These are phyloP conservation scores for Cicer arietinum DNA, from an alignment of 306 rosid species.

Conservation along the genomic window DNA sequence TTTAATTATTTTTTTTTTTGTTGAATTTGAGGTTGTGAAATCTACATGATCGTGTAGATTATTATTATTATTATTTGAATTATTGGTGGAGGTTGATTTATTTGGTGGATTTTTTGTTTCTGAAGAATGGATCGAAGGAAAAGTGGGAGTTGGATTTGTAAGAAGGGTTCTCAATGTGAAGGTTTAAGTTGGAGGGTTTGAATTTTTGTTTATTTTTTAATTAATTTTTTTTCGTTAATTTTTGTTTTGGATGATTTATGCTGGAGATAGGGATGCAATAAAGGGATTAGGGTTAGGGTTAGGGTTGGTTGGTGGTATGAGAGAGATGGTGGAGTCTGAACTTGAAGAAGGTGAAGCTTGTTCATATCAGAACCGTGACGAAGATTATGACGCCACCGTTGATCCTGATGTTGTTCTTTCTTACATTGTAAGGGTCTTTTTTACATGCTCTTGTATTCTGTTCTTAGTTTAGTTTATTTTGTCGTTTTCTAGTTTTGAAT, in stretches of 20 bases:
- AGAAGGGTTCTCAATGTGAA: conserved; percentile 50
- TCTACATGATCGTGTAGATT: conserved; percentile 59
- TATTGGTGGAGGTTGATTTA: conserved; percentile 42
- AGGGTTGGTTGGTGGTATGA: conserved; percentile 51
- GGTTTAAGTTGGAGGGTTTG: conserved; percentile 61
- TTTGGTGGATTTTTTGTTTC: conserved; percentile 40
- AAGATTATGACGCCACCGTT: conserved; percentile 67
- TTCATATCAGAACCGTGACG: conserved; percentile 67
- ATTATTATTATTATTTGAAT: conserved; percentile 29
- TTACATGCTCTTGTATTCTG: conserved; percentile 8
- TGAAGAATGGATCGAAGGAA: conserved; percentile 53
- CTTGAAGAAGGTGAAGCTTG: conserved; percentile 98
- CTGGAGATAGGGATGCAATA: conserved; percentile 81
- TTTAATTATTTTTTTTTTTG: background rate
- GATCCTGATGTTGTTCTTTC: conserved; percentile 88
- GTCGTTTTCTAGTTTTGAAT: conserved; percentile 22
- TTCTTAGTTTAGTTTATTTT: conserved; percentile 26
- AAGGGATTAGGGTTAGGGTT: conserved; percentile 71
- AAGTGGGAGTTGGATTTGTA: conserved; percentile 52
- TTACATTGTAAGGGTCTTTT: conserved; percentile 76
- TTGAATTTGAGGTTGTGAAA: conserved; percentile 42
- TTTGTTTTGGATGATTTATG: conserved; percentile 71
- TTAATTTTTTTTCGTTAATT: background rate
- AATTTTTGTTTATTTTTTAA: conserved; percentile 20
- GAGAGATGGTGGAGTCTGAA: conserved; percentile 88